Evolutionary conservation across 2,329 filamentous ascomycete species (phyloP), one percentile per base, ranked within the genome.

Genomic region (Microdochium bolleyi): DNA sequence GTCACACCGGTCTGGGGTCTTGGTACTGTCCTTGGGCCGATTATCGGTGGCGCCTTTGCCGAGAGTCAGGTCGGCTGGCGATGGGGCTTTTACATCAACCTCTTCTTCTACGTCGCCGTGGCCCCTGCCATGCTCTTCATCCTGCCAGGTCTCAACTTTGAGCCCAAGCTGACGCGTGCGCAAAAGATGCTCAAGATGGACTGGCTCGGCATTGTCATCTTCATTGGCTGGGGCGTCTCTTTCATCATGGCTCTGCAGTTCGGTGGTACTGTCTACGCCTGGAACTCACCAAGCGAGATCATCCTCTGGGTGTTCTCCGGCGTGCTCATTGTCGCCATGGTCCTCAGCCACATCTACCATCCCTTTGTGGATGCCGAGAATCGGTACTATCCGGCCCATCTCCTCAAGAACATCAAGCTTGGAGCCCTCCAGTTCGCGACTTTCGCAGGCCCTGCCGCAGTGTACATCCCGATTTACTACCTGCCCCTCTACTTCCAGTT

Each of bases 31-130:
- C 60, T 78, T 1, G 77, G 76, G 0, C 76, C 75, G 1, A 64
- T 78, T 11, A 62, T 77, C 13, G 74, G 75, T 16, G 75, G 75
- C 19, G 72, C 69, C 0, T 77, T 79, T 44, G 65, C 65, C 5
- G 69, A 71, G 24, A 68, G 62, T 7, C 54, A 64, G 0, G 73
- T 68, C 1, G 70, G 67, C 0, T 79, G 75, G 76, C 56, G 76
- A 46, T 76, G 70, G 70, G 66, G 65, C 0, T 78, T 78, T 53
- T 84, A 84, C 58, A 75, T 84, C 66, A 84, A 83, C 57, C 67
- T 83, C 1, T 64, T 77, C 49, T 70, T 76, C 1, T 78, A 66
- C 8, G 73, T 58, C 25, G 61, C 70, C 38, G 58, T 58, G 8
- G 53, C 55, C 0, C 65, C 64, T 0, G 56, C 61, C 2, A 68